Evolutionary conservation across 2,329 filamentous ascomycete species (phyloP).

Genomic region (Claviceps pazoutovae): DNA sequence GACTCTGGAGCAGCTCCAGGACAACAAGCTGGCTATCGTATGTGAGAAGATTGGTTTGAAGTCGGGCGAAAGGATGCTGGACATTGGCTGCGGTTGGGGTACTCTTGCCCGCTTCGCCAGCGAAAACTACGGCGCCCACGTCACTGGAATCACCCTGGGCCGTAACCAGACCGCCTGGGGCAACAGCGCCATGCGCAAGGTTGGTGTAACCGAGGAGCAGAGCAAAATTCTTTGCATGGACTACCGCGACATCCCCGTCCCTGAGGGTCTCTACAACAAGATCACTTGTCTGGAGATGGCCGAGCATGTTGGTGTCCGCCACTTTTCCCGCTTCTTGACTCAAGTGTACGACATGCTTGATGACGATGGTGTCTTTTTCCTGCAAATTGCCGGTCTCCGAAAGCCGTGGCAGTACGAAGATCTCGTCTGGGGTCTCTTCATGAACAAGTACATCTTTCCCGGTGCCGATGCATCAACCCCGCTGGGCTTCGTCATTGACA

Average conservation of each 20-base stretch:
- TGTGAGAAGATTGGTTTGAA: constrained; percentile 89
- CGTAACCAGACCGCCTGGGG: constrained; percentile 96
- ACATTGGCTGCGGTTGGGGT: constrained; percentile 97
- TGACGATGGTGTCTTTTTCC: constrained; percentile 89
- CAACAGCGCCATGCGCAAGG: constrained; percentile 73
- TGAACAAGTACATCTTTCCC: constrained; percentile 99
- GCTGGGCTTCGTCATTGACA: constrained; percentile 73
- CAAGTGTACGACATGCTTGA: constrained; percentile 94
- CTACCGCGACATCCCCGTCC: constrained; percentile 83
- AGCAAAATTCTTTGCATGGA: constrained; percentile 90
- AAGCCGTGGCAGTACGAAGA: constrained; percentile 98
- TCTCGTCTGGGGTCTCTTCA: constrained; percentile 94
- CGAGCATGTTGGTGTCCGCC: constrained; percentile 91
- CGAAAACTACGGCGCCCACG: constrained; percentile 75
- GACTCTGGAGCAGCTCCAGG: constrained; percentile 84
- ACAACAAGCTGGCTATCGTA: constrained; percentile 91
- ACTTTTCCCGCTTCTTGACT: constrained; percentile 65
- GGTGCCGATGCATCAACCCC: constrained; percentile 93
- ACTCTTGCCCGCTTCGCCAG: constrained; percentile 89
- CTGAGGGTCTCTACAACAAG: constrained; percentile 62
- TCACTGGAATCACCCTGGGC: constrained; percentile 83
- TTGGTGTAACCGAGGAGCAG: constrained; percentile 73
- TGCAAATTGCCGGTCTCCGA: constrained; percentile 87
- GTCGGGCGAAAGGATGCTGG: constrained; percentile 69
- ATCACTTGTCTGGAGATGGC: constrained; percentile 98